These are phyloP conservation scores for Leccinum fuscescens DNA, from an alignment of 1,284 basidiomycete genomes.

Conservation along the genomic window DNA sequence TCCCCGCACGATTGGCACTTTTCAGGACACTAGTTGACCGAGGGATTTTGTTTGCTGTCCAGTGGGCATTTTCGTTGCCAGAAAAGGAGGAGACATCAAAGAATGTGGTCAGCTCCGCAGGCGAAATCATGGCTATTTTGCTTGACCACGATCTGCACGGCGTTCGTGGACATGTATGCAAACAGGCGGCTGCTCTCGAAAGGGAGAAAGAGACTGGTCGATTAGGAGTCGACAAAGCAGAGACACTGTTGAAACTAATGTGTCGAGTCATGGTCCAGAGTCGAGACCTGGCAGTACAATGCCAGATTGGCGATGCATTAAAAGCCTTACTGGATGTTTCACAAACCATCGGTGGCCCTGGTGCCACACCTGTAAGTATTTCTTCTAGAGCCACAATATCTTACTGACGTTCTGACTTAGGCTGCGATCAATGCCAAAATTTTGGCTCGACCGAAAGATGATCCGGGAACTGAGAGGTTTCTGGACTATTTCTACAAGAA, in stretches of 20 bases:
- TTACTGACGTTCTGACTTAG: conserved; percentile 15
- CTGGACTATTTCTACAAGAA: conserved; percentile 90
- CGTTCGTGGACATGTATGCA: conserved; percentile 81
- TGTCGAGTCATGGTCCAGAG: conserved; percentile 78
- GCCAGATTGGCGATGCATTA: conserved; percentile 89
- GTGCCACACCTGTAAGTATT: conserved; percentile 38
- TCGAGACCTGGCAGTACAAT: conserved; percentile 84
- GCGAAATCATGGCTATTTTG: conserved; percentile 84
- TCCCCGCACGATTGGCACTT: conserved; percentile 82
- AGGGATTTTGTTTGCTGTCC: conserved; percentile 86
- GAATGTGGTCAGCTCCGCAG: conserved; percentile 68
- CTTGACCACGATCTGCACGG: conserved; percentile 92
- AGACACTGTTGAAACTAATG: conserved; percentile 75
- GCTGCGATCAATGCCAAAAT: conserved; percentile 40
- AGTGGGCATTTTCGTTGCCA: conserved; percentile 76
- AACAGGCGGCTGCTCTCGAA: conserved; percentile 71
- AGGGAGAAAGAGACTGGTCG: conserved; percentile 54
- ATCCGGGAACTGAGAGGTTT: conserved; percentile 85
- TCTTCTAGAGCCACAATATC: neutral
- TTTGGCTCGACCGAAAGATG: conserved; percentile 67
- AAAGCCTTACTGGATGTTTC: conserved; percentile 82
- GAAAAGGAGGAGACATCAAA: conserved; percentile 48
- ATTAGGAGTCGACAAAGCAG: conserved; percentile 58
- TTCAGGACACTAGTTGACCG: conserved; percentile 89
- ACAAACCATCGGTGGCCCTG: conserved; percentile 38